phyloP scores from a whole-genome alignment of 305 asterid genomes.

The Ruellia speciosa region DNA sequence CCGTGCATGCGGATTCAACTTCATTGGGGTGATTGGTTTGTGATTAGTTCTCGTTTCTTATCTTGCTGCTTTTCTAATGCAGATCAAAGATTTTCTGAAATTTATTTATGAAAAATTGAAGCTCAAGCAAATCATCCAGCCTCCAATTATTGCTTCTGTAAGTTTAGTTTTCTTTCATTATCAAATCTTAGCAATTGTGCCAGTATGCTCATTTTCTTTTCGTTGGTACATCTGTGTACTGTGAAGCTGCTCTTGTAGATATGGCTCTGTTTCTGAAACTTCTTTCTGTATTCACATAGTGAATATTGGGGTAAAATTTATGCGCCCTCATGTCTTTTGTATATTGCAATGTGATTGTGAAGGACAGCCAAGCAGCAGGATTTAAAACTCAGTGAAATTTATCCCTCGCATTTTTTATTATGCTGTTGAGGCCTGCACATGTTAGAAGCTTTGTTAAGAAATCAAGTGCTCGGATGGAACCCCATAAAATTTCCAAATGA shows the following conservation, averaged over 20 bases:
- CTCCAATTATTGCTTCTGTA: conserved; percentile 97
- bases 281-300: neutral
- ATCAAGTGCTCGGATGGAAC: too few relatives aligned
- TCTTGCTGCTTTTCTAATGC: conserved; percentile 26
- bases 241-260: too few relatives aligned
- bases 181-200: neutral
- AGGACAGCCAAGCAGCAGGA: too few relatives aligned
- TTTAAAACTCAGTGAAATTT: too few relatives aligned
- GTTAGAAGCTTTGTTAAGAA: too few relatives aligned
- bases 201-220: neutral
- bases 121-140: conserved; percentile 93
- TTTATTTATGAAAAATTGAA: conserved; percentile 74
- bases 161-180: conserved; percentile 26
- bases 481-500: too few relatives aligned
- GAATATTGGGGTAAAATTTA: too few relatives aligned
- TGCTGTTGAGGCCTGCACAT: neutral
- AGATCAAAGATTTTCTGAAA: conserved; percentile 58
- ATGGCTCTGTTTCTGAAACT: neutral
- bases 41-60: neutral
- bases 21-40: conserved; percentile 11
- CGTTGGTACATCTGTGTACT: neutral
- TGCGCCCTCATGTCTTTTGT: too few relatives aligned
- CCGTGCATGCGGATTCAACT: conserved; percentile 12
- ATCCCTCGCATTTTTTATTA: neutral
- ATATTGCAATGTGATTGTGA: too few relatives aligned